Percentiles rank a stretch among this genome's conserved stretches.
phyloP scores from a whole-genome alignment of 1,139 yeast species.

The Candida buenavistaensis region DNA sequence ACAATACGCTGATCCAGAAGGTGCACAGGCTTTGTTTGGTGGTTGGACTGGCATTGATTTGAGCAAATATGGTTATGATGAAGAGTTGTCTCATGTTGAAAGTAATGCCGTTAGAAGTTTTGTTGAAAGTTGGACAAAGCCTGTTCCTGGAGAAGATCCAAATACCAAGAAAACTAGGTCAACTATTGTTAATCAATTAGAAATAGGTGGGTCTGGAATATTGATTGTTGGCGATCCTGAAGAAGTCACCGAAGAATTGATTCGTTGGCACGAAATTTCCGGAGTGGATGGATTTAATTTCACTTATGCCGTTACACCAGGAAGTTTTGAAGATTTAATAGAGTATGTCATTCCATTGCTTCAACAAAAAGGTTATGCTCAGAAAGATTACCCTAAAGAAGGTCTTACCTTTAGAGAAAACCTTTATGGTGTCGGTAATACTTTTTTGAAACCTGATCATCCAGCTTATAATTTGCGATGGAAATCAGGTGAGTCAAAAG shows the following conservation, averaged over 20 bases:
- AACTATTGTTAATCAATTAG: constrained; percentile 22
- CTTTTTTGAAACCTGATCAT: constrained; percentile 24
- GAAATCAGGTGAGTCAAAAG: constrained; percentile 33
- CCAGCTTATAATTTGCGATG: constrained; percentile 41
- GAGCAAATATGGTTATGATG: constrained; percentile 26
- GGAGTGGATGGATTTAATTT: constrained; percentile 30
- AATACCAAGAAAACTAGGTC: constrained; percentile 25
- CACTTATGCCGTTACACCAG: constrained; percentile 27
- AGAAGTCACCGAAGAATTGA: constrained; percentile 29
- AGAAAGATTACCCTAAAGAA: constrained; percentile 28
- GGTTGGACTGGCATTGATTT: constrained; percentile 38
- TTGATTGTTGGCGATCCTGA: constrained; percentile 23
- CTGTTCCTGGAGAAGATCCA: constrained; percentile 25
- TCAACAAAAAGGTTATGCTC: constrained; percentile 24
- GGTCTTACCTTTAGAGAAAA: constrained; percentile 24
- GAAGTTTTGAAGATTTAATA: constrained; percentile 26
- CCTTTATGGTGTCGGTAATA: constrained; percentile 22
- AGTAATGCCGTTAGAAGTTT: constrained; percentile 27
- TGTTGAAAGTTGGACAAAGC: constrained; percentile 29
- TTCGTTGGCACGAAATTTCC: constrained; percentile 27
- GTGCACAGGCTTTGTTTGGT: constrained; percentile 36
- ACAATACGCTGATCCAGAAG: constrained; percentile 31
- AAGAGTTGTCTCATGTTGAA: constrained; percentile 27
- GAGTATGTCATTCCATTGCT: constrained; percentile 25
- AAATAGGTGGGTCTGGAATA: constrained; percentile 26